phyloP scores from a whole-genome alignment of 768 basidiomycete species.

The Termitomyces sp. region DNA sequence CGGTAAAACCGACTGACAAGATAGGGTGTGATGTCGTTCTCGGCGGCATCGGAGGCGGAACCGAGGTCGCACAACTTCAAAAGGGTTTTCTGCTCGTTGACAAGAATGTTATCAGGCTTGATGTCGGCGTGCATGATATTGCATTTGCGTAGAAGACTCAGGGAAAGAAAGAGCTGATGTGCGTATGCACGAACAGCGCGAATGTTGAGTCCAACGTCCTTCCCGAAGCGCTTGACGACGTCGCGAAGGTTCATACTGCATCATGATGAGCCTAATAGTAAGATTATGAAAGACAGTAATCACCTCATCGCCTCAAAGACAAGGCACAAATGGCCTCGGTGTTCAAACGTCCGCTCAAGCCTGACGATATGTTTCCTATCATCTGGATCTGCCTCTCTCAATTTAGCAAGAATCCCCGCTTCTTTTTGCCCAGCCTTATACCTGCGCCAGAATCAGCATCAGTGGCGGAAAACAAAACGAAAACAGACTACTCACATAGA shows the following conservation, averaged over 20 bases:
- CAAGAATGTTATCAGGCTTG: constrained; percentile 97
- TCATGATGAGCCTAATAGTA: background rate
- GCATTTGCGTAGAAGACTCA: constrained; percentile 80
- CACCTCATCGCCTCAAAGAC: constrained; percentile 95
- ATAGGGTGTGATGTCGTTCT: constrained; percentile 97
- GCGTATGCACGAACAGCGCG: constrained; percentile 98
- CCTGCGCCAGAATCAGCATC: constrained; percentile 38
- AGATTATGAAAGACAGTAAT: background rate
- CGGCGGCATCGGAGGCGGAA: constrained; percentile 91
- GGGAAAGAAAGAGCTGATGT: constrained; percentile 88
- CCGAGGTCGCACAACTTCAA: constrained; percentile 96
- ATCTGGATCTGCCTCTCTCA: constrained; percentile 86
- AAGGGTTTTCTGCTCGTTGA: constrained; percentile 90
- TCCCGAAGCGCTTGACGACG: constrained; percentile 96
- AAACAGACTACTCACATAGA: constrained; percentile 59
- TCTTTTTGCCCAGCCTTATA: constrained; percentile 89
- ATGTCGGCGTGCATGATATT: constrained; percentile 98
- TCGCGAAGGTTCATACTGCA: constrained; percentile 95
- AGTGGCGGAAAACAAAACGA: constrained; percentile 2
- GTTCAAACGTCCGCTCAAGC: constrained; percentile 93
- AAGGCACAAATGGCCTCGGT: constrained; percentile 92
- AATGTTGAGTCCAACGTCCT: constrained; percentile 94
- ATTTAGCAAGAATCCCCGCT: constrained; percentile 84
- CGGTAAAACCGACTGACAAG: constrained; percentile 97
- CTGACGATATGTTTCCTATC: constrained; percentile 96